Base-by-base conservation (phyloP, 2,329 filamentous ascomycete species). In the Diaporthe capsici region DNA sequence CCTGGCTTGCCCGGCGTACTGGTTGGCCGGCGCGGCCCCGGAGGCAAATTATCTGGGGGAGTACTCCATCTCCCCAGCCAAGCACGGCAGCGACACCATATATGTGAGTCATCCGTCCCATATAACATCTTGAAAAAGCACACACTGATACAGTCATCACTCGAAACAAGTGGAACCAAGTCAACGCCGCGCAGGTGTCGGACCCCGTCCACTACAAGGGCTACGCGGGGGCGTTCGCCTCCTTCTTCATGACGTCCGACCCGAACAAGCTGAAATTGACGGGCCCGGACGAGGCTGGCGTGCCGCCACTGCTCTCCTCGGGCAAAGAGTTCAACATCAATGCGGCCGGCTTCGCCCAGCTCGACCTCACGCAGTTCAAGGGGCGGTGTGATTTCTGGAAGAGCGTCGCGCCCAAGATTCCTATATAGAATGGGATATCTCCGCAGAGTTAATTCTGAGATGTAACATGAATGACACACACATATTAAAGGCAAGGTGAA, bases 1-100 rank as follows among this genome's bases (percentile, higher is more conserved):
- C 0, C 85, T 93, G 10, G 87, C 90, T 0, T 93, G 91, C 80
- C 91, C 91, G 0, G 87, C 87, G 2, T 89, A 88, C 76, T 93
- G 90, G 91, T 84, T 89, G 76, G 85, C 88, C 0, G 81, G 82
- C 3, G 84, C 85, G 2, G 87, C 89, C 1, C 80, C 81, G 1
- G 81, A 81, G 22, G 84, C 84, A 1, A 85, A 88, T 3, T 92
- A 88, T 83, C 51, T 92, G 31, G 88, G 88, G 2, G 89, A 93
- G 80, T 92, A 92, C 78, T 89, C 87, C 0, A 92, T 92, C 71
- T 79, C 83, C 9, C 91, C 91, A 0, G 90, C 91, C 0, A 89
- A 86, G 75, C 91, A 92, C 80, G 91, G 87, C 0, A 88, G 86
- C 74, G 91, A 93, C 80, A 89, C 87, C 7, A 85, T 86, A 60